Base-by-base conservation (phyloP, 2,329 filamentous ascomycete species). In the Ophiostoma quercus region DNA sequence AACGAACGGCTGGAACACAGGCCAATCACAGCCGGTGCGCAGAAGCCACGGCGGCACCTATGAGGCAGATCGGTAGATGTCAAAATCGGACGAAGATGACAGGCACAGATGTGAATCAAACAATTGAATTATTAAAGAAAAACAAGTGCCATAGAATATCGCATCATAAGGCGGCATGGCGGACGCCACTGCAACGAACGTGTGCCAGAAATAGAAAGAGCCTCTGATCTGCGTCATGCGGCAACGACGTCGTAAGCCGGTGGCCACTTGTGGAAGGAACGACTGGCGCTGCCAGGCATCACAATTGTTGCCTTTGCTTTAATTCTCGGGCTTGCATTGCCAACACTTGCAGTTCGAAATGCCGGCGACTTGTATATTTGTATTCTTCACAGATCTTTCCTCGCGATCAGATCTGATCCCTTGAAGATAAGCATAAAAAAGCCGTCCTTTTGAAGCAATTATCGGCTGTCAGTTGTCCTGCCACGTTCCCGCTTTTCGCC, bases 21-120 rank as follows among this genome's bases (percentile, higher is more conserved):
- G 60, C 60, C 68, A 67, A 69, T 67, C 68, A 67, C 37, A 51
- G 37, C 47, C n/a, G 1, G 25, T 62, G 34, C 57, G 25, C 37
- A 47, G 19, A 47, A 51, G 43, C 22, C 22, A 34, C 22, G 51
- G 34, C 51, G n/a, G n/a, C 51, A 57, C n/a, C 51, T 25, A 14
- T 57, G 9, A 57, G 51, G 47, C 47, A 54, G 51, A 57, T 19
- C 43, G 16, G 43, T 47, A 57, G 51, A 25, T 57, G 9, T 41
- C 63, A 34, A 37, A 69, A 47, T 67, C 25, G 62, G 47, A 22
- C 57, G 62, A 41, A 66, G 68, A 41, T 43, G 41, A 43, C 41
- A 34, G 34, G 34, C 34, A 34, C 34, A 34, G 34, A 34, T 6
- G 34, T 34, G 4, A 34, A 34, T 5, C 34, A 34, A 34, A 8